Conservation (phyloP, 2,329 filamentous ascomycete genomes). For the Lachnellula hyalina region DNA sequence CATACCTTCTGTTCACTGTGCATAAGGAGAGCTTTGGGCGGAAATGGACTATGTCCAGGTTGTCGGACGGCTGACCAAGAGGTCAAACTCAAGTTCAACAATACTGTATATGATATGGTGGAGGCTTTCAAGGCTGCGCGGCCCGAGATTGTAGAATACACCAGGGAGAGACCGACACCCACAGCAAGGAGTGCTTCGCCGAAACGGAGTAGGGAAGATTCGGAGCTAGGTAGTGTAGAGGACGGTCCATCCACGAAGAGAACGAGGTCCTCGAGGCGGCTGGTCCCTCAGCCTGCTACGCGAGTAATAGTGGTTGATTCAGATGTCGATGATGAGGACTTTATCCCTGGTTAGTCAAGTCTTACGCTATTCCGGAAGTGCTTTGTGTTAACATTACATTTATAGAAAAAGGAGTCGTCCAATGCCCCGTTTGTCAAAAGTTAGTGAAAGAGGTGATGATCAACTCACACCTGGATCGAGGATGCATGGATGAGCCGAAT, state of each 20-base stretch:
- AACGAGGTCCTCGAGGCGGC: constrained; percentile 47
- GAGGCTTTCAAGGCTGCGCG: constrained; percentile 68
- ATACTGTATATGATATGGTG: constrained; percentile 78
- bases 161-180: constrained; percentile 39
- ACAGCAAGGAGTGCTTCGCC: constrained; percentile 25
- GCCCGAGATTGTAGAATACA: constrained; percentile 57
- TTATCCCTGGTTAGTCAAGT: constrained; percentile 23
- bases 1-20: constrained; percentile 97
- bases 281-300: constrained; percentile 34
- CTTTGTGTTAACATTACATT: constrained; percentile 3
- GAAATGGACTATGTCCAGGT: constrained; percentile 81
- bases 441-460: constrained; percentile 78
- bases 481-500: constrained; percentile 18
- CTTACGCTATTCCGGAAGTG: neutral
- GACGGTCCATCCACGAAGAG: constrained; percentile 40
- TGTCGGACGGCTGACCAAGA: constrained; percentile 79
- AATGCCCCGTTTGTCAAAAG: constrained; percentile 72
- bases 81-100: constrained; percentile 77
- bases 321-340: constrained; percentile 25
- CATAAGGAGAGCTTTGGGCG: constrained; percentile 78
- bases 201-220: constrained; percentile 48
- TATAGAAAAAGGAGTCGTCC: constrained; percentile 55
- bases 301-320: constrained; percentile 31
- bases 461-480: constrained; percentile 71
- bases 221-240: constrained; percentile 24